Base-by-base conservation (phyloP, 306 rosid species). In the Benincasa hispida region DNA sequence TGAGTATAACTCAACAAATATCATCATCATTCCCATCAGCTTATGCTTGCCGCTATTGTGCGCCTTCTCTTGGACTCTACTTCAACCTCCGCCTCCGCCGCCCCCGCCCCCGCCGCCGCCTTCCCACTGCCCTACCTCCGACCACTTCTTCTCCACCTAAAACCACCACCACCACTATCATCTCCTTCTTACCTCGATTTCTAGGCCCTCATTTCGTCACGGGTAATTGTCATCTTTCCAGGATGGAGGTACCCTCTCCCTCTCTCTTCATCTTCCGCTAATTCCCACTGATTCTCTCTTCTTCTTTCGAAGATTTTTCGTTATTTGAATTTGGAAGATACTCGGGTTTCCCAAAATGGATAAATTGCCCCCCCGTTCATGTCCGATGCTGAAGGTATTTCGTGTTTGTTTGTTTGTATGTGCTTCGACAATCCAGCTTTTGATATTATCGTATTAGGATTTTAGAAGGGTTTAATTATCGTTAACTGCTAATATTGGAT, bases 231-330 rank as follows among this genome's bases (percentile, higher is more conserved):
- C 82, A 62, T 81, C 78, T 83, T 74, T 67, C 58, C 79, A 34
- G 55, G 61, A 94, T 92, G 97, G 89, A 91, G 95, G 99, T 93
- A 89, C 51, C 32, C 51, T 28, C 58, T 25, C 61, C 27, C 39
- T 39, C 63, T 17, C 76, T 47, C 51, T 66, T 28, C n/a, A 4
- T 39, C 73, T 35, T 4, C 28, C 19, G 32, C 73, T 39, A 39
- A 35, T 66, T 66, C 8, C 53, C 51, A 4, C 59, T 18, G 4
- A 32, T 45, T 45, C 24, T 70, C 39, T 70, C n/a, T 47, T 70
- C 58, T 70, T 25, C 25, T 45, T 70, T 47, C 30, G 8, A 47
- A 2, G 24, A 21, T 72, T 72, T 41, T 47, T 8, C 76, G n/a
- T 72, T 42, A 8, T 48, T 72, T 72, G 42, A 47, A 15, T 8